phyloP scores from a whole-genome alignment of 805 yeast species.

The Kodamaea restingae region DNA sequence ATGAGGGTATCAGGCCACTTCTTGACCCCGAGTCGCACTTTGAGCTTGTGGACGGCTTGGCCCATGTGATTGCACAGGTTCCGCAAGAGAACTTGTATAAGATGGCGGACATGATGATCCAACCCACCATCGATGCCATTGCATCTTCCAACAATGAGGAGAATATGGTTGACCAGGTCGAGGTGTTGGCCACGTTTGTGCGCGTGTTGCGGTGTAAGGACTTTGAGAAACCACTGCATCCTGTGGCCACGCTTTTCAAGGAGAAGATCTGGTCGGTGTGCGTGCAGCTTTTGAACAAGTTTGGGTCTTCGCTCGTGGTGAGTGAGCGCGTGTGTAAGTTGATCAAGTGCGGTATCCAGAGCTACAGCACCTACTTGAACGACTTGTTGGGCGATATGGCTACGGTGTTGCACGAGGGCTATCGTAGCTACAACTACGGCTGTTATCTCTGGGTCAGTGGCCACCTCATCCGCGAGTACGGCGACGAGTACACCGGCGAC shows the following conservation, averaged over 20 bases:
- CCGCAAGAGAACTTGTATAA: conserved; percentile 49
- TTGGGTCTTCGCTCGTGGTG: conserved; percentile 57
- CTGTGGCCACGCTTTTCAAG: conserved; percentile 49
- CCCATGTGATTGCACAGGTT: conserved; percentile 69
- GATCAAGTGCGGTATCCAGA: conserved; percentile 60
- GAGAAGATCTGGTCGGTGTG: conserved; percentile 59
- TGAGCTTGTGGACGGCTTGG: conserved; percentile 86
- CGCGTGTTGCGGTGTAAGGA: conserved; percentile 50
- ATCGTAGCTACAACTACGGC: conserved; percentile 64
- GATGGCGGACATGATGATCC: conserved; percentile 59
- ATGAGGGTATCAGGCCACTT: conserved; percentile 46
- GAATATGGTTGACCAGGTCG: conserved; percentile 63
- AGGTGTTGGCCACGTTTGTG: conserved; percentile 59
- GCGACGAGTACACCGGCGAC: conserved; percentile 47
- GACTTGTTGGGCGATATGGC: conserved; percentile 65
- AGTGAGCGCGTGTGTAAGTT: conserved; percentile 75
- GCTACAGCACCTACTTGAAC: conserved; percentile 51
- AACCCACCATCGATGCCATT: conserved; percentile 49
- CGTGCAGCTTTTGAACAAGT: conserved; percentile 43
- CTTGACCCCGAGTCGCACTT: conserved; percentile 66
- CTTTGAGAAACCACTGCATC: conserved; percentile 38
- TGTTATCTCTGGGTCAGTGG: conserved; percentile 92
- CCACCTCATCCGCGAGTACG: conserved; percentile 63
- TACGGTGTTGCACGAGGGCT: conserved; percentile 63
- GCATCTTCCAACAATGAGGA: conserved; percentile 28